phyloP scores from a whole-genome alignment of 176 grass and related monocot species.

The Aechmea fasciata region DNA sequence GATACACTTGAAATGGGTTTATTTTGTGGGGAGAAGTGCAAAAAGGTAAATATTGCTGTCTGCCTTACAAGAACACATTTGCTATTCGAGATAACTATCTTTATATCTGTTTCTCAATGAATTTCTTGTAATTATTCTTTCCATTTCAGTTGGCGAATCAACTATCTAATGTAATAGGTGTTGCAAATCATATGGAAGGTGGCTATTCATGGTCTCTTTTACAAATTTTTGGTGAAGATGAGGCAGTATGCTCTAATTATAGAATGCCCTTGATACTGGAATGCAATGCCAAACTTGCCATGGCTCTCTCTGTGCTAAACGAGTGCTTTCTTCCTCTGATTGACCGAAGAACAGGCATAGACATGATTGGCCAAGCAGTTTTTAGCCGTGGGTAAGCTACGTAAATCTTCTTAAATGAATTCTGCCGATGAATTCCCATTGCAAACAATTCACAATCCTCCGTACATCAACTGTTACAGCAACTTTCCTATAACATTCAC shows the following conservation, averaged over 20 bases:
- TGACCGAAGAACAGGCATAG: conserved; percentile 45
- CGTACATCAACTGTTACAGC: background rate
- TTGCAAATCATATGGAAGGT: conserved; percentile 31
- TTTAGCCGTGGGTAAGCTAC: conserved; percentile 44
- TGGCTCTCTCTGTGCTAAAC: conserved; percentile 51
- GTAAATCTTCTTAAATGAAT: background rate
- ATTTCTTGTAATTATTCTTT: too few species aligned
- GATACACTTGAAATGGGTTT: conserved; percentile 10
- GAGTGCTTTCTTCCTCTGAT: conserved; percentile 64
- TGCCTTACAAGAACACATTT: background rate
- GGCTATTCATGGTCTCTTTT: conserved; percentile 51
- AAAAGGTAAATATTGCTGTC: conserved; percentile 36
- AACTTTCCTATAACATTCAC: too few species aligned
- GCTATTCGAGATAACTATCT: background rate
- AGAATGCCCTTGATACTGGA: conserved; percentile 23
- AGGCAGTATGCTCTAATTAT: background rate
- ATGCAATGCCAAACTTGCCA: conserved; percentile 36
- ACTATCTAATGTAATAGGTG: conserved; percentile 43
- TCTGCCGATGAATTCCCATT: background rate
- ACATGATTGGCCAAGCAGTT: conserved; percentile 64
- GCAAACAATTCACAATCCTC: background rate
- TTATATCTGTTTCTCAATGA: too few species aligned
- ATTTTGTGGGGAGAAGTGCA: conserved; percentile 54
- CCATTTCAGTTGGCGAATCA: conserved; percentile 37
- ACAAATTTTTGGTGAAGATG: conserved; percentile 34